Conservation (phyloP, 169 alveolate species). For the Sarcocystis neurona region DNA sequence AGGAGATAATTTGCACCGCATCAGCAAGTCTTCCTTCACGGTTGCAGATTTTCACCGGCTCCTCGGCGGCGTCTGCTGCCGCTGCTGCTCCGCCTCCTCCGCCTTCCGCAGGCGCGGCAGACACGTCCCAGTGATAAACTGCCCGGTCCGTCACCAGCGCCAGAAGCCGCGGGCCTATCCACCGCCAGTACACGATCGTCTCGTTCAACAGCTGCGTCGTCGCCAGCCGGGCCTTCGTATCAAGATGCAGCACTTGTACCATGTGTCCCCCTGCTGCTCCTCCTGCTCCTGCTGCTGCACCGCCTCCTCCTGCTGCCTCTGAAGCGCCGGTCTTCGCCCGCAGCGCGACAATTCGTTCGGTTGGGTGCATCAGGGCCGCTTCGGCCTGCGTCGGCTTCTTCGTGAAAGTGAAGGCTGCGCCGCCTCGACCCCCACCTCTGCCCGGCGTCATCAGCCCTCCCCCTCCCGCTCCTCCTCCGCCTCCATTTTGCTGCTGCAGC, state of each 20-base stretch:
- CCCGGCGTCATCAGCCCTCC: too few relatives aligned
- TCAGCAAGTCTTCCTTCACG: constrained; percentile 88
- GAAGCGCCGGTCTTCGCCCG: constrained; percentile 78
- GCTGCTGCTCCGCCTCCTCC: background rate
- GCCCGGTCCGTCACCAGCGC: constrained; percentile 90
- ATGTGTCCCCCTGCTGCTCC: constrained; percentile 76
- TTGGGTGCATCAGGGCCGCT: constrained; percentile 94
- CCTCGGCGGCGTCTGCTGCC: constrained; percentile 38
- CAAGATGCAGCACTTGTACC: constrained; percentile 91
- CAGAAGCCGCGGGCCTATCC: constrained; percentile 87
- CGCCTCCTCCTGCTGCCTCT: too few relatives aligned
- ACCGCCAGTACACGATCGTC: constrained; percentile 91
- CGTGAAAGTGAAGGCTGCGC: constrained; percentile 67
- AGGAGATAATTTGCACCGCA: constrained; percentile 82
- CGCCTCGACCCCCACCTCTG: too few relatives aligned
- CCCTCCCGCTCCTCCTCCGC: constrained; percentile 29
- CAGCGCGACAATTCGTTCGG: constrained; percentile 90
- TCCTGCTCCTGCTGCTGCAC: too few relatives aligned
- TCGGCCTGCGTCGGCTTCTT: constrained; percentile 96
- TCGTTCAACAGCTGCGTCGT: constrained; percentile 89
- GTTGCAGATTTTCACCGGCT: constrained; percentile 87
- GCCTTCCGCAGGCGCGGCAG: constrained; percentile 30
- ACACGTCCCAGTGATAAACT: constrained; percentile 89
- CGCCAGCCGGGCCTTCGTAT: constrained; percentile 88
- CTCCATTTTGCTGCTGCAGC: constrained; percentile 12